Evolutionary conservation across 140 eudicot species (phyloP).

Genomic region (Senecio squalidus): DNA sequence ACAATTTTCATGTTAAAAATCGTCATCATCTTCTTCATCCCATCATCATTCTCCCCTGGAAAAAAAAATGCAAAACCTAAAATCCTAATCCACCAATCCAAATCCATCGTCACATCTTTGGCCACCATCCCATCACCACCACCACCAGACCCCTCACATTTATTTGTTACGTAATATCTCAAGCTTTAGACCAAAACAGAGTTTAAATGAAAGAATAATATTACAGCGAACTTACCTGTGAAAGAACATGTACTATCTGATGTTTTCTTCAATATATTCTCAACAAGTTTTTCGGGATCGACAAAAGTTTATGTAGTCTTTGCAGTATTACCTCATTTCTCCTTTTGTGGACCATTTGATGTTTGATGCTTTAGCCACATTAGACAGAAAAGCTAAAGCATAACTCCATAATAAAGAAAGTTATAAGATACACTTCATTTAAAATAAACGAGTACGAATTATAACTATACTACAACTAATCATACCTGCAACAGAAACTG

Average conservation of each 20-base stretch:
- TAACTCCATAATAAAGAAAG: no score
- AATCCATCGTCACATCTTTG: no score
- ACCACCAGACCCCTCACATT: no score
- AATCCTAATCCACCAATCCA: no score
- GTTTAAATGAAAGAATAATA: not conserved
- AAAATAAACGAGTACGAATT: not conserved
- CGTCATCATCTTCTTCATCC: no score
- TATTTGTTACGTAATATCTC: not conserved
- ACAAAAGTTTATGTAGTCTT: slow-evolving; percentile 34
- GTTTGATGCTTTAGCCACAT: slow-evolving; percentile 47
- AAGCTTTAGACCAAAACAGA: not conserved
- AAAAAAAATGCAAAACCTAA: no score
- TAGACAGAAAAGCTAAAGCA: slow-evolving; percentile 7
- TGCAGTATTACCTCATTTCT: slow-evolving; percentile 25
- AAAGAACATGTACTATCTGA: slow-evolving; percentile 50
- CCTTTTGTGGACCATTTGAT: slow-evolving; percentile 47
- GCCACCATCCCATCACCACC: no score
- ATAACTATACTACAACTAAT: not conserved
- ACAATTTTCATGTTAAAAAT: no score
- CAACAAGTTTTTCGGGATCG: slow-evolving; percentile 61
- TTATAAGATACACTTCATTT: no score
- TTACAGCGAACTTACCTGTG: slow-evolving; percentile 51
- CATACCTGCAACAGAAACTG: slow-evolving; percentile 43
- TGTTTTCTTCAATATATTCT: slow-evolving; percentile 58
- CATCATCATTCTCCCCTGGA: no score